Percentiles rank a stretch among this genome's conserved stretches.
phyloP scores from a whole-genome alignment of 225 moss, liverwort and hornwort species.

The Neckera pumila region DNA sequence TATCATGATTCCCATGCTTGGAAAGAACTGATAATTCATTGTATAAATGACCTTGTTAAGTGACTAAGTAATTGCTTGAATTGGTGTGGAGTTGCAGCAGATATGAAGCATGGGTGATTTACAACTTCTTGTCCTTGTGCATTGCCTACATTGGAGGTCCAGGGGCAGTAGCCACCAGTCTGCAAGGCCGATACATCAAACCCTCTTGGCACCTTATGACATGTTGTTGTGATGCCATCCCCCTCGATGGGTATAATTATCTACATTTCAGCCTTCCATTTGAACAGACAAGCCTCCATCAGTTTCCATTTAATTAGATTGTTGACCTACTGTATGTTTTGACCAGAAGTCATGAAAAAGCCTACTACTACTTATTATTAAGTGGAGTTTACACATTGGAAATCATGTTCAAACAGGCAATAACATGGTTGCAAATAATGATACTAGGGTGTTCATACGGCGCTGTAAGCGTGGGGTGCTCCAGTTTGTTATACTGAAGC shows the following conservation, averaged over 20 bases:
- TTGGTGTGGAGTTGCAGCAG: slow-evolving; percentile 11
- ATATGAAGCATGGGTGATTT: slow-evolving; percentile 97
- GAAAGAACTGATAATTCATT: neutral
- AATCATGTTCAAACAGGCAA: neutral
- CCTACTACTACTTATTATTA: too few relatives aligned
- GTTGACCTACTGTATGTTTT: neutral
- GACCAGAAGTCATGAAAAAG: neutral
- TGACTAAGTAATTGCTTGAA: neutral
- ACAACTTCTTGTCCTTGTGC: slow-evolving; percentile 88
- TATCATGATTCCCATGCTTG: too few relatives aligned
- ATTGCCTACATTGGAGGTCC: slow-evolving; percentile 89
- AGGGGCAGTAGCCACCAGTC: slow-evolving; percentile 69
- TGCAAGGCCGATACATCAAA: slow-evolving; percentile 71
- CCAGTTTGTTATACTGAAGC: slow-evolving; percentile 87
- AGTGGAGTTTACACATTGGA: neutral
- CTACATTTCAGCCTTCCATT: neutral
- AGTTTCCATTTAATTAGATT: neutral
- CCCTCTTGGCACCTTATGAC: slow-evolving; percentile 92
- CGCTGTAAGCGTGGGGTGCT: slow-evolving; percentile 73
- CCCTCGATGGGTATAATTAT: slow-evolving; percentile 74
- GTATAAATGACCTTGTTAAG: neutral
- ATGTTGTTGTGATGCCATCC: slow-evolving; percentile 79
- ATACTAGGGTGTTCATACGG: slow-evolving; percentile 85
- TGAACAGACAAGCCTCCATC: neutral
- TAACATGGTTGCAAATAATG: neutral